These are phyloP conservation scores for Tulasnella sp. DNA, from an alignment of 768 basidiomycete species.

Conservation along the genomic window DNA sequence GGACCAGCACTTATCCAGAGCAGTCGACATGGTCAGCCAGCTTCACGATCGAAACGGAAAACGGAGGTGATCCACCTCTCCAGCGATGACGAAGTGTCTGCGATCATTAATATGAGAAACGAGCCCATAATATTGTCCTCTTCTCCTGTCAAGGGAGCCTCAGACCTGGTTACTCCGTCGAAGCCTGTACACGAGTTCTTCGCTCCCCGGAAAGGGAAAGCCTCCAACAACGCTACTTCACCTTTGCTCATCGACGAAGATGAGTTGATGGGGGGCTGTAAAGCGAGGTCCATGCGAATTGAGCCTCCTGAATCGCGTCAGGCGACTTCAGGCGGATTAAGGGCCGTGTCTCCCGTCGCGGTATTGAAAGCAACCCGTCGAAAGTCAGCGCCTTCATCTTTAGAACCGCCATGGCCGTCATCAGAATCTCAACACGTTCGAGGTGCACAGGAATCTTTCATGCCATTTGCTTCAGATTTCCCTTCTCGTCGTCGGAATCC, in stretches of 20 bases:
- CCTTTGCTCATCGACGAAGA: not conserved
- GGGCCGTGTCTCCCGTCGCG: too few relatives aligned
- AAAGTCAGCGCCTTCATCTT: not conserved
- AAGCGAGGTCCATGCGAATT: not conserved
- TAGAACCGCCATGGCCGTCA: not conserved
- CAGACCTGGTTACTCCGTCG: constrained; percentile 13
- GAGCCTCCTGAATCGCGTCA: not conserved
- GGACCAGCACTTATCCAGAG: too few relatives aligned
- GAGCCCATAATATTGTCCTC: not conserved
- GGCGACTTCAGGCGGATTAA: not conserved
- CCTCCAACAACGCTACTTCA: constrained; percentile 14
- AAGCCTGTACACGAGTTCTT: constrained; percentile 40
- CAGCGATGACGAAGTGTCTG: not conserved
- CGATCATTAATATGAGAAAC: too few relatives aligned
- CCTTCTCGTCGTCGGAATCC: too few relatives aligned
- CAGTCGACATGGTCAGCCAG: too few relatives aligned
- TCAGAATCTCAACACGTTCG: constrained; percentile 8
- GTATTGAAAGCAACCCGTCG: not conserved
- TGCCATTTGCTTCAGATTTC: too few relatives aligned
- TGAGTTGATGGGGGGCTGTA: not conserved
- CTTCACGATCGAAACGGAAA: too few relatives aligned
- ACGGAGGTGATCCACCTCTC: constrained; percentile 1
- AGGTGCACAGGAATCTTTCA: not conserved
- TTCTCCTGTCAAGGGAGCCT: not conserved
- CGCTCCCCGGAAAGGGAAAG: constrained; percentile 25